Evolutionary conservation across 805 yeast species (phyloP), one percentile per base, ranked within the genome.

Genomic region (Candida xyloterini): DNA sequence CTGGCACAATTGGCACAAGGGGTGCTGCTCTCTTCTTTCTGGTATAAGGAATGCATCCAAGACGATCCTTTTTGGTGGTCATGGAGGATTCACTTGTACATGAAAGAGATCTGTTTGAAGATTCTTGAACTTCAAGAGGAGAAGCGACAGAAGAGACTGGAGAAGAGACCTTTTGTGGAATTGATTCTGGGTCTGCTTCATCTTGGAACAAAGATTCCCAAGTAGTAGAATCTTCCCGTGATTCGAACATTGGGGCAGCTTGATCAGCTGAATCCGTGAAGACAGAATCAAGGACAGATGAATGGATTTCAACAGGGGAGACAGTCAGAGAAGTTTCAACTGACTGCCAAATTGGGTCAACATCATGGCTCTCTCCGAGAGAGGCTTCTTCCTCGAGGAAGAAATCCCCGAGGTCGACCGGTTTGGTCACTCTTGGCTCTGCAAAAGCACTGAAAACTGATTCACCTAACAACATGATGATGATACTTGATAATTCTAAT

Each of bases 11-110:
- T 8, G 95, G 95, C 51, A 73, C 68, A 62, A 88, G 71, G 7
- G 95, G 95, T 43, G 69, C 66, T 21, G 76, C 48, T 55, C 95
- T 79, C 51, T 78, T 84, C 70, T 88, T 89, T 62, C 89, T 79
- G 52, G 80, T 77, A 71, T 86, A 87, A 33, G 83, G 66, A 35
- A 84, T 79, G 55, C 82, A 74, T 27, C 95, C 96, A 38, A 84
- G 68, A 49, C 77, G 80, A 62, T 88, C 95, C 44, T 71, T 65
- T 56, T 73, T 76, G 15, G 53, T 15, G 18, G 47, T 29, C 35
- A 32, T 44, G 41, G 48, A 46, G 40, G 48, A 50, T 46, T 24
- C 35, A n/a, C 43, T 31, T 2, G 15, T 10, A 15, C 24, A 27
- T 11, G 40, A 38, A 10, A 3, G 13, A 15, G 36, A 43, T 25